Percentiles rank a stretch among this genome's conserved stretches.
Evolutionary conservation across 2,329 filamentous ascomycete genomes (phyloP).

Genomic region (Sarocladium strictum): DNA sequence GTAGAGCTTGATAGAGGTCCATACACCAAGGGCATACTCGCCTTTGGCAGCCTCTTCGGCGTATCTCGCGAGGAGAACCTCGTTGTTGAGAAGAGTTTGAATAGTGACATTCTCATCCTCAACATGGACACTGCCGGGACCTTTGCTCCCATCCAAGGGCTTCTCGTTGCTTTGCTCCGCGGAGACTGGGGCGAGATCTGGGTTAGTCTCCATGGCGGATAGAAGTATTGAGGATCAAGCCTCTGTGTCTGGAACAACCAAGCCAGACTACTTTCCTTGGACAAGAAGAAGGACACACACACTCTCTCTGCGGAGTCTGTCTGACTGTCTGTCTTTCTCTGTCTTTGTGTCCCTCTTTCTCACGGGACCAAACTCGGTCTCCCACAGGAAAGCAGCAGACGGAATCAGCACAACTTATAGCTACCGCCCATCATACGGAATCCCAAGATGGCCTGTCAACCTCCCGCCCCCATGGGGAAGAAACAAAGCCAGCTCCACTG

Average conservation of each 20-base stretch:
- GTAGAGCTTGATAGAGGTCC: conserved; percentile 14
- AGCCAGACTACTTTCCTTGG: too few species aligned
- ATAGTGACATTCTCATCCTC: not conserved
- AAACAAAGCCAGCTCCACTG: too few species aligned
- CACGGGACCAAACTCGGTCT: not conserved
- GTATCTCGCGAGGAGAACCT: conserved; percentile 1
- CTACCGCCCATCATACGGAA: too few species aligned
- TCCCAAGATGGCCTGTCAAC: too few species aligned
- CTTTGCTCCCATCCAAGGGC: not conserved
- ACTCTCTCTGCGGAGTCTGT: too few species aligned
- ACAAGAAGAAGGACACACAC: too few species aligned
- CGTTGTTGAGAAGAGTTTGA: not conserved
- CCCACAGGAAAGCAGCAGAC: not conserved
- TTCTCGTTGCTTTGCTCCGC: not conserved
- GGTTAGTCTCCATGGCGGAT: not conserved
- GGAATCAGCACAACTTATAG: too few species aligned
- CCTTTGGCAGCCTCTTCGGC: conserved; percentile 10
- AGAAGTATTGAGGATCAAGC: too few species aligned
- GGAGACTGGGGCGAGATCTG: not conserved
- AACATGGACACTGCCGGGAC: not conserved
- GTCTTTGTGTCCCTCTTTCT: too few species aligned
- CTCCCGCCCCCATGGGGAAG: too few species aligned
- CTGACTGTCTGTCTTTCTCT: too few species aligned
- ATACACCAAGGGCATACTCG: conserved; percentile 14
- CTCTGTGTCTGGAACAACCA: too few species aligned